A percentile compares a stretch with the other conserved stretches of the same genome.
These are phyloP conservation scores for Fagopyrum homotropicum DNA, from an alignment of 148 eudicot species.

Conservation along the genomic window DNA sequence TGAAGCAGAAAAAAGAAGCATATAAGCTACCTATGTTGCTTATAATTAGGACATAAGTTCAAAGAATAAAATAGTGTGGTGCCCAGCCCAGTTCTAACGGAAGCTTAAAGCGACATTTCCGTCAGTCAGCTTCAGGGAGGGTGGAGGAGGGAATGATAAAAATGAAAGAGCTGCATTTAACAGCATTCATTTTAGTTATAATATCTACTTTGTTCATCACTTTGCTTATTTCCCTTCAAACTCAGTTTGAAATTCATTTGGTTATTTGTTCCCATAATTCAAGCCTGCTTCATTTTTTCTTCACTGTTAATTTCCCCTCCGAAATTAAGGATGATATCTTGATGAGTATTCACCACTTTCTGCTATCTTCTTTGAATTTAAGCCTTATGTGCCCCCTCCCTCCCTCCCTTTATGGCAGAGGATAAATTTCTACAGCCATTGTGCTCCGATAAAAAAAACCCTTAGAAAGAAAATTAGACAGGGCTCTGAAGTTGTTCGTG, in stretches of 20 bases:
- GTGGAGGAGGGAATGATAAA: neutral
- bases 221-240: neutral
- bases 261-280: neutral
- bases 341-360: neutral
- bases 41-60: neutral
- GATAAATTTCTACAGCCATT: neutral
- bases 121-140: neutral
- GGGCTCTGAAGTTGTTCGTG: neutral
- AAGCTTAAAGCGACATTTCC: neutral
- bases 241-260: neutral
- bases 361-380: neutral
- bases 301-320: neutral
- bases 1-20: conserved; percentile 28
- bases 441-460: neutral
- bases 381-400: neutral
- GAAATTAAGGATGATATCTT: neutral
- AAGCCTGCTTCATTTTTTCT: neutral
- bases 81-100: neutral
- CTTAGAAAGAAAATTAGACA: neutral
- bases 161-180: neutral
- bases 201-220: neutral
- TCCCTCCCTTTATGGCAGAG: neutral
- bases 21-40: neutral
- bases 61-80: neutral
- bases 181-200: neutral